phyloP scores from a whole-genome alignment of 495 filamentous ascomycete genomes.

The Bryoglossum gracile region DNA sequence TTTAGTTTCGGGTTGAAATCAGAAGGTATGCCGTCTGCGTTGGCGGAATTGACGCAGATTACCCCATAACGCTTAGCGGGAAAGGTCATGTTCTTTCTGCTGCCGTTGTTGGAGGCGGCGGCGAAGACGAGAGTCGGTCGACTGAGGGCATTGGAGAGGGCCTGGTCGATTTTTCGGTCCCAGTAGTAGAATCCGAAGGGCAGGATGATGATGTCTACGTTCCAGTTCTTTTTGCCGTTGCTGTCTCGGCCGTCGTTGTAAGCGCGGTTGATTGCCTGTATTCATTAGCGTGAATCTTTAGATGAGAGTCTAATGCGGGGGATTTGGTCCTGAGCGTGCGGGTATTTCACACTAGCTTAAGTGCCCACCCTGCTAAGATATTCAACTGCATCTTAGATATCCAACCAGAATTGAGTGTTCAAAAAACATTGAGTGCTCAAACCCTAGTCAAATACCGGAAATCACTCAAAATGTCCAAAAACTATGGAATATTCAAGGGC shows the following conservation, averaged over 20 bases:
- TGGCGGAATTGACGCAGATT: conserved; percentile 3
- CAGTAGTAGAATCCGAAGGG: conserved; percentile 16
- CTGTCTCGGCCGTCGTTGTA: conserved; percentile 1
- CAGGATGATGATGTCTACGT: conserved; percentile 21
- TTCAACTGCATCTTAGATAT: too few species aligned
- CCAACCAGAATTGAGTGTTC: too few species aligned
- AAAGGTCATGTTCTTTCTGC: conserved; percentile 1
- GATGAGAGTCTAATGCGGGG: too few species aligned
- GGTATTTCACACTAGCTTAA: too few species aligned
- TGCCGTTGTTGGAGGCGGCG: conserved; percentile 17
- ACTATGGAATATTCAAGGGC: too few species aligned
- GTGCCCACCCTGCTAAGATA: too few species aligned
- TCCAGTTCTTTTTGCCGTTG: conserved; percentile 8
- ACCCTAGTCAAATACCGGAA: too few species aligned
- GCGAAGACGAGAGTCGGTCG: conserved; percentile 13
- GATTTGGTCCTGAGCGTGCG: too few species aligned
- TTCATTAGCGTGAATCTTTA: not conserved
- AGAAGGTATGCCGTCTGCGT: not conserved
- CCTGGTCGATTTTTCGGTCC: not conserved
- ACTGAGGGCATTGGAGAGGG: conserved; percentile 5
- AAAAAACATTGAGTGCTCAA: too few species aligned
- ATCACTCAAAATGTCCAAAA: too few species aligned
- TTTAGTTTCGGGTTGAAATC: conserved; percentile 3
- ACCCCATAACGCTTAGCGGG: not conserved
- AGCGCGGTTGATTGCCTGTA: conserved; percentile 4